Base-by-base conservation (phyloP, 768 basidiomycete species). In the Suillus subaureus region DNA sequence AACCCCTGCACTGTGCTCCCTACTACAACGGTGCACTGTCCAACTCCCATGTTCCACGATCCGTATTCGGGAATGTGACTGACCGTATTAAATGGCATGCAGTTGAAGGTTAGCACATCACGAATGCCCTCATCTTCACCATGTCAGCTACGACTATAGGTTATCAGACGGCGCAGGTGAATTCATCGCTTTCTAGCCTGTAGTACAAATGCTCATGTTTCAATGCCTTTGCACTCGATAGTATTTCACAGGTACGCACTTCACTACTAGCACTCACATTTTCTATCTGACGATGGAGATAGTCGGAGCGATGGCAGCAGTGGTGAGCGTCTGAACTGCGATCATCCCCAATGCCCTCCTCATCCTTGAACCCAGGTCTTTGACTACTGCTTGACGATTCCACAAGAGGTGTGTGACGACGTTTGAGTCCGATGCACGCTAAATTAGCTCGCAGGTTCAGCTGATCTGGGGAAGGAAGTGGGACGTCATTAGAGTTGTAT, bases 401-500 rank as follows among this genome's bases (percentile, higher is more conserved):
- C 54, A 26, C 31, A 33, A 37, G 63, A 64, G 63, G 63, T 64
- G 9, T 26, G 63, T 64, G 21, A 47, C n/a, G 2, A 9, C 16
- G 6, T 58, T 23, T 13, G 15, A n/a, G 35, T 11, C 37, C 31
- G 16, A 33, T 33, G 21, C n/a, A 28, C 21, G 35, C 35, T 28
- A 18, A 33, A 28, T 39, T 23, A 31, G 13, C 21, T 39, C 28
- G 12, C 26, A 64, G 63, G 16, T 64, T 15, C 63, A 58, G 39
- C 61, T 55, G 21, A 39, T 64, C 13, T 64, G 63, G 56, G 56
- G 63, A 39, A 39, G 26, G 40, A 35, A 12, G n/a, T 64, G 63
- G 63, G 16, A 16, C 28, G 1, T 31, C 54, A 6, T 40, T 15
- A 26, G 63, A 23, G 1, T 58, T 40, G 4, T 5, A 4, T 64